These are phyloP conservation scores for Chlorella sp. DNA, from an alignment of 139 green algal genomes.

Conservation along the genomic window DNA sequence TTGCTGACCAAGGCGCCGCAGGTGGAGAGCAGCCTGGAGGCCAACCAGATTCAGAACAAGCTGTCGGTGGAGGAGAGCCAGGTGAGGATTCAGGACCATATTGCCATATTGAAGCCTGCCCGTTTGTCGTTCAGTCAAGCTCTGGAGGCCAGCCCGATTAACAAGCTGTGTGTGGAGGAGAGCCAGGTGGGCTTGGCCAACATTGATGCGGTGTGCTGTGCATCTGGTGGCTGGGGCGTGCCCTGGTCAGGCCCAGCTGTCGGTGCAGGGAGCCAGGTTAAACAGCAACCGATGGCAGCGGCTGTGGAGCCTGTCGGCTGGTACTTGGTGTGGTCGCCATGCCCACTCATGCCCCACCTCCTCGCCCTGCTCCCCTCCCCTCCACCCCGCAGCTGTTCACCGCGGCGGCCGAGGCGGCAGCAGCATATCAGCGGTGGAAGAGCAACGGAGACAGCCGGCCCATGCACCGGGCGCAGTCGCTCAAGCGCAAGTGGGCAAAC, in stretches of 20 bases:
- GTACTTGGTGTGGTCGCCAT: too few relatives aligned
- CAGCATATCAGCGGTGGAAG: slow-evolving; percentile 7
- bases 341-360: neutral
- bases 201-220: neutral
- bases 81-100: slow-evolving; percentile 33
- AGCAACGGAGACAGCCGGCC: neutral
- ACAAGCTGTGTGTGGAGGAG: slow-evolving; percentile 52
- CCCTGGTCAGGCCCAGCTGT: neutral
- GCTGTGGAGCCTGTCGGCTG: too few relatives aligned
- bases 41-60: slow-evolving; percentile 38
- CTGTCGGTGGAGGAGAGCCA: slow-evolving; percentile 49
- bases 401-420: slow-evolving; percentile 10
- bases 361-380: neutral
- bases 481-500: slow-evolving; percentile 40
- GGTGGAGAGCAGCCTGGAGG: slow-evolving; percentile 46
- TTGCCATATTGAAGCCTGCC: neutral
- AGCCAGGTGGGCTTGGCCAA: slow-evolving; percentile 35
- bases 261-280: too few relatives aligned
- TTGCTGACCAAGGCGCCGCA: slow-evolving; percentile 51
- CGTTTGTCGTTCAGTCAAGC: neutral
- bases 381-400: slow-evolving; percentile 22
- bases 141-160: slow-evolving; percentile 37
- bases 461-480: neutral
- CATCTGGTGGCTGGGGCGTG: too few relatives aligned
- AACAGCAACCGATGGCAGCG: too few relatives aligned